Evolutionary conservation across 192 early-diverging fungal genomes (phyloP), one percentile per base, ranked within the genome.

Genomic region (Coemansia sp.): DNA sequence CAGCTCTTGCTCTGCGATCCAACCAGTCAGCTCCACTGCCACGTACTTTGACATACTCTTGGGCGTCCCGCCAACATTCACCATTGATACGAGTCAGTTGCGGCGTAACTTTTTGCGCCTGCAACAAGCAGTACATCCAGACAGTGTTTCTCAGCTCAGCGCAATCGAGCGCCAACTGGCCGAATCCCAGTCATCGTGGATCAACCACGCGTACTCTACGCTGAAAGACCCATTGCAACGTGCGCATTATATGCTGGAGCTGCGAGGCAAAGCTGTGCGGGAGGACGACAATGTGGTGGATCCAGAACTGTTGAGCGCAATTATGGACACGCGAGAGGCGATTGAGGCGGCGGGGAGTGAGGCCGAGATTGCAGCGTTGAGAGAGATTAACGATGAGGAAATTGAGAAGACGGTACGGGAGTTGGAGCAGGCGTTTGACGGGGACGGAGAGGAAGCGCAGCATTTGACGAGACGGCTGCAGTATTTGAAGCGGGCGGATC

Each of bases 61-160:
- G 65, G 51, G 71, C 68, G 46, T 38, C 12, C 40, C 51, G 31
- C 62, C 81, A 19, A 75, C 79, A 3, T 96, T 87, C 64, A 85
- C 90, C 59, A 60, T 97, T 14, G 89, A 94, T 65, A 38, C 75
- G 8, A 80, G 68, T 28, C 64, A 61, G 4, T 72, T 97, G 59
- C 76, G 88, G 36, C 72, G 62, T 49, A 78, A 82, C 22, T 97
- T 94, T 68, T 70, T 95, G 20, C 69, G 44, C 52, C 72, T 93
- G 44, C 94, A 97, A 74, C 90, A 91, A 81, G 66, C 62, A 0
- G 88, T 93, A 8, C 94, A 97, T 69, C 94, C 94, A 2, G 94
- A 97, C 69, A 88, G 87, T 44, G 92, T 84, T 56, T 83, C 87
- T 11, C 82, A 85, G 49, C 67, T 46, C 40, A 64, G 49, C 40